Percentiles rank a stretch among this genome's conserved stretches.
Conservation (phyloP, 106 monocot species). For the Amphibolis antarctica region DNA sequence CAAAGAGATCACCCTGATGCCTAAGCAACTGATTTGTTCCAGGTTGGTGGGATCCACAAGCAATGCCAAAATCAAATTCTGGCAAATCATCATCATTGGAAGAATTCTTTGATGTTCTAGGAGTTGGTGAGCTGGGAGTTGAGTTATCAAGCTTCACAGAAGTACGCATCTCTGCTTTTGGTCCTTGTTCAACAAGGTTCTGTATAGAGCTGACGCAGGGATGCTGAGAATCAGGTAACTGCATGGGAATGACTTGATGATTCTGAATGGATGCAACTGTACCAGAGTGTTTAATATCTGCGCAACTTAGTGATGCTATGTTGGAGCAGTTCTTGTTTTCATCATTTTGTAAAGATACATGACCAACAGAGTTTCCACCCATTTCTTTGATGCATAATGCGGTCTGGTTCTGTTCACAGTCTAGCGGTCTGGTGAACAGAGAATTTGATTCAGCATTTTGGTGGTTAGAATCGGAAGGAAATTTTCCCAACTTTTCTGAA, state of each 20-base stretch:
- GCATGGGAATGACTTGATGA: slow-evolving; percentile 13
- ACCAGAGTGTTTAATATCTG: neutral
- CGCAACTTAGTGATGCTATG: neutral
- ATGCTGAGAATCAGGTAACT: slow-evolving; percentile 2
- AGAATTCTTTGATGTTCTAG: neutral
- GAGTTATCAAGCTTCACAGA: neutral
- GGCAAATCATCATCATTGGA: slow-evolving; percentile 52
- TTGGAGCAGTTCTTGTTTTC: neutral
- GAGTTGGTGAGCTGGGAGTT: neutral
- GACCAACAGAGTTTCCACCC: neutral
- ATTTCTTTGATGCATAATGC: neutral
- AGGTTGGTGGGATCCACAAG: slow-evolving; percentile 18
- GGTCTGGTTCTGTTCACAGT: slow-evolving; percentile 7
- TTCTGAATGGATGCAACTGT: slow-evolving; percentile 7
- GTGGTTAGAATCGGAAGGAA: slow-evolving; percentile 8
- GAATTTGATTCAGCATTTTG: slow-evolving; percentile 11
- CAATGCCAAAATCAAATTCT: slow-evolving; percentile 59
- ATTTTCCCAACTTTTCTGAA: slow-evolving; percentile 8
- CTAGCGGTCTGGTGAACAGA: neutral
- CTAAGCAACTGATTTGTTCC: neutral
- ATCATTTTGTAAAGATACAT: neutral
- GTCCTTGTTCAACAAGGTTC: neutral
- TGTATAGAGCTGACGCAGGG: neutral
- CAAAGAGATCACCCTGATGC: neutral
- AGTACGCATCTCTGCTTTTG: neutral